Evolutionary conservation across 2,329 filamentous ascomycete genomes (phyloP), one percentile per base, ranked within the genome.

Genomic region (Talaromyces albobiverticillius): DNA sequence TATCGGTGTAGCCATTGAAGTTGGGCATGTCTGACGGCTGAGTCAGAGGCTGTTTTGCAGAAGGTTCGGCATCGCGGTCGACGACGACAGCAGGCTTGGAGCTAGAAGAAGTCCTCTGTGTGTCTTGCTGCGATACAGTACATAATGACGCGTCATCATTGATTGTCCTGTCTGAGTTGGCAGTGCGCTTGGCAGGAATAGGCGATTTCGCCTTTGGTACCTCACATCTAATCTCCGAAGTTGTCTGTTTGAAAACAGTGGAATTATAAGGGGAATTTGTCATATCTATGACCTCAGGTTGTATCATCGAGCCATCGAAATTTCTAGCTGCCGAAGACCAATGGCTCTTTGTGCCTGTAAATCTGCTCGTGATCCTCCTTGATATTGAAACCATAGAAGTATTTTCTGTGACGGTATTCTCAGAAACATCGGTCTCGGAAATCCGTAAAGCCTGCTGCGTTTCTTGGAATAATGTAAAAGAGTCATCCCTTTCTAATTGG

Each of bases 321-420:
- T 89, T 84, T 59, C 89, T 79, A 22, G 88, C 82, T 4, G 84
- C 86, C 36, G 84, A 86, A 55, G 79, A 77, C 90, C 90, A 95
- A 1, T 94, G 75, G 52, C 80, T 76, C 53, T 68, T 69, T 4
- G 62, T 65, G 20, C 64, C 58, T 16, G 59, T 61, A 36, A 69
- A 62, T 43, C 62, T 63, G 40, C 65, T 63, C 26, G 62, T 52
- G 29, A 60, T 52, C 10, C 46, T 45, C 46, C 53, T 58, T 13
- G 54, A 10, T 18, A 36, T 49, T n/a, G 31, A 38, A 8, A 38
- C 31, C 25, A 26, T 53, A n/a, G 43, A 49, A 16, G 8, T 22
- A 3, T 26, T 41, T 7, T 20, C 22, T 3, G 25, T 11, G n/a
- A n/a, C n/a, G 8, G 10, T 26, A 2, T 41, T 32, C 9, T 18